phyloP scores from a whole-genome alignment of 495 filamentous ascomycete genomes.

The Xylaria flabelliformis region DNA sequence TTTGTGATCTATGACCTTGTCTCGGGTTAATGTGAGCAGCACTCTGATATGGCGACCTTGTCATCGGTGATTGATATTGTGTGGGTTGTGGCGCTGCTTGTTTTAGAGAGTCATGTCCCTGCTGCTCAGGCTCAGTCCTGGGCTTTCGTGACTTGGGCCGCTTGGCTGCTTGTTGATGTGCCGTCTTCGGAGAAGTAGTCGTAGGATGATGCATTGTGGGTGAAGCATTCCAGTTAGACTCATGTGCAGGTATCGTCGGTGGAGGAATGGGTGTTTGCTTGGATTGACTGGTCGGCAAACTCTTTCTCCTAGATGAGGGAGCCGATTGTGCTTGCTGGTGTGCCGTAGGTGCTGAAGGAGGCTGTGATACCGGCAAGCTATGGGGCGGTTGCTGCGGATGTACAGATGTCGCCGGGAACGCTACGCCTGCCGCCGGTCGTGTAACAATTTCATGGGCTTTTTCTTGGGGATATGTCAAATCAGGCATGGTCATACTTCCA shows the following conservation, averaged over 20 bases:
- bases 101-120: conserved; percentile 25
- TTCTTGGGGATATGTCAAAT: conserved; percentile 34
- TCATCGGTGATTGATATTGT: conserved; percentile 31
- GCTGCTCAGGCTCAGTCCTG: conserved; percentile 27
- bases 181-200: conserved; percentile 27
- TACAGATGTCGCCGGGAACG: conserved; percentile 25
- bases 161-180: conserved; percentile 30
- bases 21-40: conserved; percentile 30
- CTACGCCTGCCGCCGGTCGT: conserved; percentile 25
- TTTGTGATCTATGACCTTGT: conserved; percentile 37
- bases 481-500: conserved; percentile 24
- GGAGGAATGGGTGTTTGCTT: conserved; percentile 33
- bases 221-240: conserved; percentile 32
- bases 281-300: conserved; percentile 32
- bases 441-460: conserved; percentile 25
- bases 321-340: conserved; percentile 24
- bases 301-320: conserved; percentile 31
- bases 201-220: conserved; percentile 22
- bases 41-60: conserved; percentile 36
- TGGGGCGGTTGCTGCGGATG: conserved; percentile 19
- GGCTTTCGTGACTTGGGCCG: conserved; percentile 34
- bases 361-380: conserved; percentile 13
- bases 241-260: conserved; percentile 28
- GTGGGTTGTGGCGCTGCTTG: conserved; percentile 29
- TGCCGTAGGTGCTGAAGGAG: conserved; percentile 7